These are phyloP conservation scores for Annulohypoxylon stygium DNA, from an alignment of 495 filamentous ascomycete genomes.

Conservation along the genomic window DNA sequence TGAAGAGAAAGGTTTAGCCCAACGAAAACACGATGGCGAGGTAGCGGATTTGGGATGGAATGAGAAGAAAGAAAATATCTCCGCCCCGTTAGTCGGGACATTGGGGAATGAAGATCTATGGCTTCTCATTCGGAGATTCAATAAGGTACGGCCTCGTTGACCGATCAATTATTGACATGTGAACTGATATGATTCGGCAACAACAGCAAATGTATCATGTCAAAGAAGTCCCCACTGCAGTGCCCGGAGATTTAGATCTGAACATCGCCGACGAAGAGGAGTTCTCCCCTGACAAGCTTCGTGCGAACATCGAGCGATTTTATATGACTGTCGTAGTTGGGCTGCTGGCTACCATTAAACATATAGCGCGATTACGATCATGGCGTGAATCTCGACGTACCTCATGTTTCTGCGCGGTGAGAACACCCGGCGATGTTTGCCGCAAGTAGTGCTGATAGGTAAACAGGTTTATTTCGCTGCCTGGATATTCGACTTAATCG, in stretches of 20 bases:
- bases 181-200: constrained; percentile 5
- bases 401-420: constrained; percentile 72
- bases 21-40: constrained; percentile 50
- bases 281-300: constrained; percentile 87
- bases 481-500: constrained; percentile 82
- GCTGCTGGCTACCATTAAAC: constrained; percentile 74
- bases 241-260: constrained; percentile 75
- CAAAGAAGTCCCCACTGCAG: constrained; percentile 70
- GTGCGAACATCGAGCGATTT: constrained; percentile 82
- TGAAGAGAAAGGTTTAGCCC: constrained; percentile 52
- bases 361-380: constrained; percentile 80
- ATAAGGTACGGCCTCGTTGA: constrained; percentile 70
- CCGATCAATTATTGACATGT: neutral
- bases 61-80: constrained; percentile 68
- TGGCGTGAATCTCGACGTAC: constrained; percentile 83
- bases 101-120: constrained; percentile 88
- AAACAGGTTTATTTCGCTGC: constrained; percentile 76
- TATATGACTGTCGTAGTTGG: constrained; percentile 86
- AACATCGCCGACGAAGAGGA: constrained; percentile 85
- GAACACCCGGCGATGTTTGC: neutral
- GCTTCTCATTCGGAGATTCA: constrained; percentile 82
- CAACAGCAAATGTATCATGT: constrained; percentile 88
- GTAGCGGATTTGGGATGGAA: constrained; percentile 82
- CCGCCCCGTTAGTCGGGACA: constrained; percentile 75
- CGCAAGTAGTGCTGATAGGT: constrained; percentile 18